Evolutionary conservation across 1,139 yeast genomes (phyloP).

Genomic region (Starmera stellimalicola): DNA sequence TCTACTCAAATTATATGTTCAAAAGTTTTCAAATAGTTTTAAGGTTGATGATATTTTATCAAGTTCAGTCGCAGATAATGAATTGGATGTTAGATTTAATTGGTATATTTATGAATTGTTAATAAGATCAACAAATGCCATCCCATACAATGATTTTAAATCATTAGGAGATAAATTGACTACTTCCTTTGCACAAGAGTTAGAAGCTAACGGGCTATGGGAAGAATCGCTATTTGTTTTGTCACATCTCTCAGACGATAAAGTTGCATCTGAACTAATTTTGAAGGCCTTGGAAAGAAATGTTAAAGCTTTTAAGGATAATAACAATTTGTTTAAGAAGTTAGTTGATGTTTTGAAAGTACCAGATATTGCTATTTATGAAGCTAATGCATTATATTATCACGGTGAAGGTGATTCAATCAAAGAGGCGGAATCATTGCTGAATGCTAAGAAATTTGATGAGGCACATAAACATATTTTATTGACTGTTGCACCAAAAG

Average conservation of each 20-base stretch:
- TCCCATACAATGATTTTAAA: slow-evolving; percentile 14
- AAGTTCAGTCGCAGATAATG: slow-evolving; percentile 9
- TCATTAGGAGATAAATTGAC: slow-evolving; percentile 37
- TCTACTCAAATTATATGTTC: slow-evolving; percentile 34
- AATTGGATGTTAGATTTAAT: slow-evolving; percentile 30
- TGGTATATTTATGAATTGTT: slow-evolving; percentile 52
- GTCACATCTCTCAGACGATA: slow-evolving; percentile 41
- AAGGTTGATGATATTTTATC: slow-evolving; percentile 16
- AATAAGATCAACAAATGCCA: slow-evolving; percentile 18
- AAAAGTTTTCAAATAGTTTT: slow-evolving; percentile 21
- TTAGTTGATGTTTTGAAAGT: slow-evolving; percentile 31
- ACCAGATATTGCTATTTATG: slow-evolving; percentile 38
- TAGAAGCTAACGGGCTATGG: slow-evolving; percentile 40
- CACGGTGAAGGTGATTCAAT: slow-evolving; percentile 40
- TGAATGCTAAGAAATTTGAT: slow-evolving; percentile 50
- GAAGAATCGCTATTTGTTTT: slow-evolving; percentile 54
- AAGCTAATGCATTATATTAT: slow-evolving; percentile 42
- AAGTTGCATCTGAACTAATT: slow-evolving; percentile 30
- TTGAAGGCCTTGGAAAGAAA: slow-evolving; percentile 38
- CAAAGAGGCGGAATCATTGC: slow-evolving; percentile 51
- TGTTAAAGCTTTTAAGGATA: slow-evolving; percentile 30
- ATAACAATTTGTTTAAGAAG: slow-evolving; percentile 26
- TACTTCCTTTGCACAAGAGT: slow-evolving; percentile 41
- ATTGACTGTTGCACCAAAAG: slow-evolving; percentile 57
- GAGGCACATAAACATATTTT: slow-evolving; percentile 58